Percentiles rank a stretch among this genome's conserved stretches.
phyloP scores from a whole-genome alignment of 306 rosid genomes.

The Cucumis cinereus region DNA sequence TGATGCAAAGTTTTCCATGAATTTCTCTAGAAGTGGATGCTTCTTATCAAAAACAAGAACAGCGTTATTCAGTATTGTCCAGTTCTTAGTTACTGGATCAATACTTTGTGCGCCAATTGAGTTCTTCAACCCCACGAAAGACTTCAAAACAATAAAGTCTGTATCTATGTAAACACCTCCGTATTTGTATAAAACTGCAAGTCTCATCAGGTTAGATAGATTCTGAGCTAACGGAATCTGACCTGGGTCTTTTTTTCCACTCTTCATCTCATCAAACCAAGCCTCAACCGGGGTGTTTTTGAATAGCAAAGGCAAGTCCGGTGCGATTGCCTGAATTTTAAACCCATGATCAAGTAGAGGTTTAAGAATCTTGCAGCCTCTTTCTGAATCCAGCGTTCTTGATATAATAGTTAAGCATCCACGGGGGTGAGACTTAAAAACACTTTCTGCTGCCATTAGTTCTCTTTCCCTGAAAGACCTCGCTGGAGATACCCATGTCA shows the following conservation, averaged over 20 bases:
- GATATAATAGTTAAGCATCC: conserved; percentile 65
- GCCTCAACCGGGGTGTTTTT: conserved; percentile 42
- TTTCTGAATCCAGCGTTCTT: conserved; percentile 39
- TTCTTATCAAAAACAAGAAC: conserved; percentile 59
- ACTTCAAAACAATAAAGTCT: conserved; percentile 48
- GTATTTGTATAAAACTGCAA: conserved; percentile 49
- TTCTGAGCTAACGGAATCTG: conserved; percentile 66
- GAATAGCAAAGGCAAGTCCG: conserved; percentile 55
- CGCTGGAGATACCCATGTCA: conserved; percentile 20
- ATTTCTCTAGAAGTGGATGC: conserved; percentile 60
- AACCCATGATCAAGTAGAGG: conserved; percentile 47
- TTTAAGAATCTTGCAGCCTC: conserved; percentile 36
- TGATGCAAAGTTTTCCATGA: conserved; percentile 51
- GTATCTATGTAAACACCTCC: conserved; percentile 71
- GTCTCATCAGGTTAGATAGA: conserved; percentile 59
- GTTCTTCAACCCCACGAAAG: conserved; percentile 44
- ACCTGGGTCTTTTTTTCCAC: conserved; percentile 73
- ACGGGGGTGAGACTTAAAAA: conserved; percentile 48
- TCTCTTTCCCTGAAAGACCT: conserved; percentile 25
- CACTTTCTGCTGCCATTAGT: conserved; percentile 31
- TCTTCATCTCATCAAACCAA: conserved; percentile 42
- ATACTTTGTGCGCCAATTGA: conserved; percentile 62
- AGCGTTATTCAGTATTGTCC: conserved; percentile 78
- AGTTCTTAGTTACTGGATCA: conserved; percentile 22
- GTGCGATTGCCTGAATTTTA: conserved; percentile 45